Percentiles rank a stretch among this genome's conserved stretches.
phyloP scores from a whole-genome alignment of 2,329 filamentous ascomycete species.

The Penicillium sp. region DNA sequence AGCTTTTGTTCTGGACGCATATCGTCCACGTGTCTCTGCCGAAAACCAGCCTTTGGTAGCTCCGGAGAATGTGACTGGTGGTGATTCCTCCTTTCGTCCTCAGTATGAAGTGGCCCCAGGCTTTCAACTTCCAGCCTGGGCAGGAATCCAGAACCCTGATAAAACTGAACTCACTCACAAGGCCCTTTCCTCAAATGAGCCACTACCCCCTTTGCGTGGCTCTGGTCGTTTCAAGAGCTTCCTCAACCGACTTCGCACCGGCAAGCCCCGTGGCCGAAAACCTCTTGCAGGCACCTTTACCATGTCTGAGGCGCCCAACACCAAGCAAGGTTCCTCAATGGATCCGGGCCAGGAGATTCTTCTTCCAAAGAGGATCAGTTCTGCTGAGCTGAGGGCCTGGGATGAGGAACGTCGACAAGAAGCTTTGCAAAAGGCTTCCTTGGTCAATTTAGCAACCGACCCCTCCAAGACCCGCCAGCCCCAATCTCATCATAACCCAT shows the following conservation, averaged over 20 bases:
- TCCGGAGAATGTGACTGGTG: too few species aligned
- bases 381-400: too few species aligned
- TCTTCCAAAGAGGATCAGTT: too few species aligned
- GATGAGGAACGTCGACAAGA: too few species aligned
- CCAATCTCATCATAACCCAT: too few species aligned
- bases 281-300: constrained; percentile 4
- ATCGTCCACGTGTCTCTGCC: neutral
- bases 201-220: constrained; percentile 6
- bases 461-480: too few species aligned
- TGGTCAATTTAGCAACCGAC: too few species aligned
- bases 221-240: constrained; percentile 10
- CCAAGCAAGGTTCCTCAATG: neutral
- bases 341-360: neutral
- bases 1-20: constrained; percentile 6
- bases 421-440: too few species aligned
- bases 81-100: too few species aligned
- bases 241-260: constrained; percentile 8
- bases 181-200: neutral
- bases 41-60: too few species aligned
- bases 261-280: constrained; percentile 7
- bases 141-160: neutral
- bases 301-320: neutral
- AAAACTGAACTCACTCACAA: neutral
- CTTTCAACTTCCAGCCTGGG: too few species aligned
- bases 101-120: too few species aligned